Percentiles rank a stretch among this genome's conserved stretches.
Evolutionary conservation across 148 eudicot species (phyloP).

Genomic region (Chenopodium berlandieri): DNA sequence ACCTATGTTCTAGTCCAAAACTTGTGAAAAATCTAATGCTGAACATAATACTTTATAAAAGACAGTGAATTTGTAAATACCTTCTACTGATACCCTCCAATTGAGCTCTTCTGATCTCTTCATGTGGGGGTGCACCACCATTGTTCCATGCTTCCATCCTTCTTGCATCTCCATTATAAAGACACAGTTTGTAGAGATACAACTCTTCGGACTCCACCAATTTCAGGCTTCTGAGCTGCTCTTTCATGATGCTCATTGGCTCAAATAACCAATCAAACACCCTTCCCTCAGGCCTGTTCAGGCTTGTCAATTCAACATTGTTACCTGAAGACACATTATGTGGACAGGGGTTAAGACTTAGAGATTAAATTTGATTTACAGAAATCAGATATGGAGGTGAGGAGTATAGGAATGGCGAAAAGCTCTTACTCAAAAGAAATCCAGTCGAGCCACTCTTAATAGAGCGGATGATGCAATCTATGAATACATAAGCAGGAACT

Average conservation of each 20-base stretch:
- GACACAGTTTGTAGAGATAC: slow-evolving; percentile 32
- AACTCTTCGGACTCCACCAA: slow-evolving; percentile 35
- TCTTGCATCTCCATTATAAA: slow-evolving; percentile 22
- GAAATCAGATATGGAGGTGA: neutral
- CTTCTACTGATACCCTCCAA: slow-evolving; percentile 36
- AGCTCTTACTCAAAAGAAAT: slow-evolving; percentile 31
- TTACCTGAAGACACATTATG: slow-evolving; percentile 19
- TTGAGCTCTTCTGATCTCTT: slow-evolving; percentile 36
- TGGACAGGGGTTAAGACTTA: neutral
- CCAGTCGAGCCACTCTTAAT: slow-evolving; percentile 30
- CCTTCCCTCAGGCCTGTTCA: slow-evolving; percentile 37
- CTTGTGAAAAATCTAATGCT: too few species aligned
- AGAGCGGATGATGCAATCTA: slow-evolving; percentile 37
- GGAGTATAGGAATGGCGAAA: neutral
- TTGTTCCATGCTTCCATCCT: slow-evolving; percentile 34
- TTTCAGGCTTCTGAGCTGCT: slow-evolving; percentile 30
- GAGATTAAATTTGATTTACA: neutral
- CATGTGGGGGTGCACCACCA: slow-evolving; percentile 33
- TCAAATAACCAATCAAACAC: slow-evolving; percentile 39
- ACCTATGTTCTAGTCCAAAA: too few species aligned
- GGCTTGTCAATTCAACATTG: slow-evolving; percentile 28
- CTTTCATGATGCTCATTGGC: slow-evolving; percentile 36
- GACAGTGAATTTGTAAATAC: neutral
- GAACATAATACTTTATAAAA: too few species aligned
- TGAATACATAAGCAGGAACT: slow-evolving; percentile 31